Evolutionary conservation across 257 asterid species (phyloP).

Genomic region (Solanum chiquidenum): DNA sequence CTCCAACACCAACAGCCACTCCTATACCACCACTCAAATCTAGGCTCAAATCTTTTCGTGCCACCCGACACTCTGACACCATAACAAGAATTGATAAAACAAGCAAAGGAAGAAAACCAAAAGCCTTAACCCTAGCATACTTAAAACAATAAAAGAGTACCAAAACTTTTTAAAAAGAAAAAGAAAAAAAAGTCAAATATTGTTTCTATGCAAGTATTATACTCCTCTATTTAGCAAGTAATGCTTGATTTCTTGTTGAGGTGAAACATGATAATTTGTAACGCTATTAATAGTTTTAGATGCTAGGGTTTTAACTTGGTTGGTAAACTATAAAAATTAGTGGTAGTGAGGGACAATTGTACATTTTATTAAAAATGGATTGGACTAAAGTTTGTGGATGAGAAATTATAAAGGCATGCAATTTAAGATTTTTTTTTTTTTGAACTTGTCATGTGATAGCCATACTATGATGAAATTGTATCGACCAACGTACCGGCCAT

Average conservation of each 20-base stretch:
- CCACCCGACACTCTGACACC: slow-evolving; percentile 9
- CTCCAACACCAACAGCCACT: slow-evolving; percentile 16
- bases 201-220: neutral
- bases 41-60: slow-evolving; percentile 18
- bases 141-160: neutral
- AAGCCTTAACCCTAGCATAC: neutral
- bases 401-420: neutral
- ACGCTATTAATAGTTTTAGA: neutral
- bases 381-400: neutral
- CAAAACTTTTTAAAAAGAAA: neutral
- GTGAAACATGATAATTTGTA: neutral
- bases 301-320: neutral
- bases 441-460: neutral
- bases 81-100: neutral
- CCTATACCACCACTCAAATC: slow-evolving; percentile 13
- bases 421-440: neutral
- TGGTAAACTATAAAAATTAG: neutral
- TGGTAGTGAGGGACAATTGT: neutral
- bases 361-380: neutral
- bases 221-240: neutral
- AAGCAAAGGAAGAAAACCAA: slow-evolving; percentile 6
- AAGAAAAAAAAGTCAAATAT: neutral
- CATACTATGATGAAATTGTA: neutral
- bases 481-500: neutral
- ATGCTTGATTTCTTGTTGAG: neutral